Evolutionary conservation across 2,329 filamentous ascomycete genomes (phyloP).

Genomic region (Mariannaea elegans): DNA sequence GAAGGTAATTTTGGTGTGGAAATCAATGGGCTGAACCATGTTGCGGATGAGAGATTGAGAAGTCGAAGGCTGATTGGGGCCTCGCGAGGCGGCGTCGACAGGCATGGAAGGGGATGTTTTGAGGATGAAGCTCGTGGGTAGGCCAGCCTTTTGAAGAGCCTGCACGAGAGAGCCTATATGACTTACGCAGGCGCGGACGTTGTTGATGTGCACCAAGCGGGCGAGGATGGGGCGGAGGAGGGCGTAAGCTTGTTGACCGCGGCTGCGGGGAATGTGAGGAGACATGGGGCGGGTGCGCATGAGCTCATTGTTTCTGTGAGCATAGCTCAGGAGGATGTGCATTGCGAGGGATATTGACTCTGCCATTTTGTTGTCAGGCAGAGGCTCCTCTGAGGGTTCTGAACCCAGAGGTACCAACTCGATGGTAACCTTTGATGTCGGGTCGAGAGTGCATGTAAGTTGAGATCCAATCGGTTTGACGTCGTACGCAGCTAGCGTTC

Average conservation of each 20-base stretch:
- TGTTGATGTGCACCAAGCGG: conserved; percentile 55
- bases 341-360: conserved; percentile 73
- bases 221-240: conserved; percentile 63
- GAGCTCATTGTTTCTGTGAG: conserved; percentile 79
- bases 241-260: conserved; percentile 54
- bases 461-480: conserved; percentile 70
- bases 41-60: conserved; percentile 57
- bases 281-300: conserved; percentile 68
- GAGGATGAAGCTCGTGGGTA: conserved; percentile 55
- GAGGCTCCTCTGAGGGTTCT: conserved; percentile 44
- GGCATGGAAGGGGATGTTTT: conserved; percentile 47
- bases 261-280: conserved; percentile 48
- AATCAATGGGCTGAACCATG: conserved; percentile 53
- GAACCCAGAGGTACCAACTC: conserved; percentile 71
- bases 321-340: conserved; percentile 79
- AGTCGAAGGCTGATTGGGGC: conserved; percentile 49
- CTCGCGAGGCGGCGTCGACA: conserved; percentile 34
- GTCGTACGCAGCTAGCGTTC: conserved; percentile 74
- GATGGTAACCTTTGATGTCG: conserved; percentile 66
- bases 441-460: conserved; percentile 64
- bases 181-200: conserved; percentile 48
- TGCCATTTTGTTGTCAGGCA: conserved; percentile 62
- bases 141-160: conserved; percentile 56
- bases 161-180: conserved; percentile 55
- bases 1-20: conserved; percentile 55